Evolutionary conservation across 2,329 filamentous ascomycete genomes (phyloP).

Genomic region (Ophiocordyceps camponoti-rufipedis): DNA sequence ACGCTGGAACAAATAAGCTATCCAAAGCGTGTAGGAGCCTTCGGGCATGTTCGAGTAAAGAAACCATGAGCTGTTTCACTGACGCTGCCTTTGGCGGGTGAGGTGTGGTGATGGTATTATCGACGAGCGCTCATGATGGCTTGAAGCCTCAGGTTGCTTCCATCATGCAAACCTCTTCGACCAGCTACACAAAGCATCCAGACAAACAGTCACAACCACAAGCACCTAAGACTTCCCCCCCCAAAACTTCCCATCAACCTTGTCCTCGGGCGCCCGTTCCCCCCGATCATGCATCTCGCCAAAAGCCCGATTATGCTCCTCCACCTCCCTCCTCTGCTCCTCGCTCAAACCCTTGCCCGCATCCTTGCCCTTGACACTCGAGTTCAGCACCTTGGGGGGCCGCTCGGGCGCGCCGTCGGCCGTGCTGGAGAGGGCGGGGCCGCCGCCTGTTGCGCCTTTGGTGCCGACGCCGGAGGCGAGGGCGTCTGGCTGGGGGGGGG

Average conservation of each 20-base stretch:
- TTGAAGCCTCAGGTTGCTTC: no score
- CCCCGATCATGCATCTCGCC: conserved; percentile 32
- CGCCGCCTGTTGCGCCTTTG: conserved; percentile 21
- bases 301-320: conserved; percentile 40
- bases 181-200: background rate
- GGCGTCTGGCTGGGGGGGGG: background rate
- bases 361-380: conserved; percentile 19
- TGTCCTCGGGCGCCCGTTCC: conserved; percentile 21
- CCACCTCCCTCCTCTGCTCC: conserved; percentile 37
- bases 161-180: no score
- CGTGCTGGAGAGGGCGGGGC: conserved; percentile 13
- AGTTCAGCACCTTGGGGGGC: conserved; percentile 33
- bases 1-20: no score
- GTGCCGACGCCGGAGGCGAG: conserved; percentile 5
- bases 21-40: no score
- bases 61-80: no score
- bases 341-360: conserved; percentile 18
- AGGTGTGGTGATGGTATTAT: no score
- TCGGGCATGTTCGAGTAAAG: no score
- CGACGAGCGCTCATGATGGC: no score
- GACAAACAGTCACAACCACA: background rate
- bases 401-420: conserved; percentile 15
- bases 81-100: no score
- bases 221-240: conserved; percentile 2
- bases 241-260: conserved; percentile 39